Base-by-base conservation (phyloP, 225 moss, liverwort and hornwort species). In the Physcomitrium patens region DNA sequence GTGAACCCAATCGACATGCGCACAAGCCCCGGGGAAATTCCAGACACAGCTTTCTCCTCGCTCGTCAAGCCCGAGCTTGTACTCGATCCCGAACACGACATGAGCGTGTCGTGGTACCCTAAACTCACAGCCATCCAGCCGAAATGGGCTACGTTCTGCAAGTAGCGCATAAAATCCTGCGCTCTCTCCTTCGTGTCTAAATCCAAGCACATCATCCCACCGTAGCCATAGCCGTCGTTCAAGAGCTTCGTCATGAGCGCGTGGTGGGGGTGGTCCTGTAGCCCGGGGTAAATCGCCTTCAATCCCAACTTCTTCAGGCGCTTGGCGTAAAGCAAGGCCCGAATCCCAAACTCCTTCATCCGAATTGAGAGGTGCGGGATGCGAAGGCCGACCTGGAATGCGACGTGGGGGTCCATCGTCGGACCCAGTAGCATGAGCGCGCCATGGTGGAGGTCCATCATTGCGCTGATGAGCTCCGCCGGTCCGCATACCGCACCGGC, bases 1-100 rank as follows among this genome's bases (percentile, higher is more conserved):
- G 96, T 92, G 70, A 92, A 96, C 0, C 96, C 93, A 63, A 96
- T 91, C 5, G 96, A 96, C 84, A 96, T 93, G 11, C 96, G 86
- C 23, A 96, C 92, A 10, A 93, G 75, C 8, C 96, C 96, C 3
- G 91, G 88, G 0, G 96, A 92, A 26, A 96, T 89, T 8, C 82
- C 83, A 4, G 81, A 61, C 46, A 19, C 51, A 24, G 0, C 46
- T 65, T 86, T 91, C 78, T 93, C 87, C 52, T 84, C 84, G 41
- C 87, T 84, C 10, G 77, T 83, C 68, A 94, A 63, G 0, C 63
- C 90, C 31, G 89, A 49, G 77, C 96, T 96, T 0, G 93, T 94
- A 52, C 83, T 92, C 12, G 87, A 78, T 11, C 87, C 83, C 1
- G 96, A 82, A 82, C 92, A 90, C 43, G 93, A 96, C 90, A 96